phyloP scores from a whole-genome alignment of 225 moss, liverwort and hornwort species.

The Polytrichum formosum region DNA sequence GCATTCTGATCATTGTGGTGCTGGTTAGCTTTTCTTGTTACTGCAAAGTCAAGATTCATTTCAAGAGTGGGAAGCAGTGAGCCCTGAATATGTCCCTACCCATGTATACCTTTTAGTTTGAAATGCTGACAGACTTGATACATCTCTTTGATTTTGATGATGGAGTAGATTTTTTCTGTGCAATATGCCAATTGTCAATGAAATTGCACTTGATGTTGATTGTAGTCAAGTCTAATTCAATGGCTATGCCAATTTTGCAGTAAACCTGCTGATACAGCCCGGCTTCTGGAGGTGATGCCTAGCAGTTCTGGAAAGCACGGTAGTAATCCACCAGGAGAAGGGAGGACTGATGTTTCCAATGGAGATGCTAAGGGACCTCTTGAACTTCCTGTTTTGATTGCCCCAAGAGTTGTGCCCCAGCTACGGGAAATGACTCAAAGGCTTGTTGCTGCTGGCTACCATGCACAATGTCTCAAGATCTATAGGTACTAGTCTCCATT shows the following conservation, averaged over 20 bases:
- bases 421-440: constrained; percentile 88
- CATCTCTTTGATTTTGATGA: too few species aligned
- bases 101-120: too few species aligned
- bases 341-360: constrained; percentile 38
- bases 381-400: constrained; percentile 68
- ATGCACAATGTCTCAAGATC: constrained; percentile 76
- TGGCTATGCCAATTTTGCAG: constrained; percentile 38
- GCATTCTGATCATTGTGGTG: too few species aligned
- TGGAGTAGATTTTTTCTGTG: too few species aligned
- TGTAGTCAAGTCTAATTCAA: too few species aligned
- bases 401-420: constrained; percentile 72
- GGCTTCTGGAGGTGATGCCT: constrained; percentile 62
- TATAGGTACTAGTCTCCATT: constrained; percentile 48
- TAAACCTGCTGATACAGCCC: constrained; percentile 68
- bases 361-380: constrained; percentile 48
- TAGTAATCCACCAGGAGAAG: constrained; percentile 37
- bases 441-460: constrained; percentile 72
- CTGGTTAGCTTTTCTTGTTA: too few species aligned
- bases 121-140: too few species aligned
- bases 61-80: too few species aligned
- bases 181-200: too few species aligned
- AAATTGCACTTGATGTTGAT: too few species aligned
- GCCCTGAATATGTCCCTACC: too few species aligned
- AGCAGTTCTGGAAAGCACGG: constrained; percentile 44
- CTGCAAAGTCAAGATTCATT: too few species aligned